phyloP scores from a whole-genome alignment of 352 stramenopile species.

The Globisporangium heterothallicum region DNA sequence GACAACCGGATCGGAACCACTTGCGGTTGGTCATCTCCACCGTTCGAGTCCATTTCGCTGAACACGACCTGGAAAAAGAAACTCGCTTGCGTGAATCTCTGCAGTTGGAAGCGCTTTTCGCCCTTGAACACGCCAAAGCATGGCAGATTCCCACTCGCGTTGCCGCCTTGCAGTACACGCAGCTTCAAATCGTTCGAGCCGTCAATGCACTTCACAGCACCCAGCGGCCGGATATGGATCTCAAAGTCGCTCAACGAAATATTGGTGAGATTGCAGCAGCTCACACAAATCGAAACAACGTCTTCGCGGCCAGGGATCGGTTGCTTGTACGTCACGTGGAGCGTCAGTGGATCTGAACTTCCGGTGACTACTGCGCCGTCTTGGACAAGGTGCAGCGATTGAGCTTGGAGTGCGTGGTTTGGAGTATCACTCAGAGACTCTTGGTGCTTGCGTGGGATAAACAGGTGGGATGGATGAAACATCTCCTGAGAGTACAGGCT shows the following conservation, averaged over 20 bases:
- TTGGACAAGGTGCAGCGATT: not conserved
- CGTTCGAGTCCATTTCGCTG: constrained; percentile 20
- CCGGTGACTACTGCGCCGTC: constrained; percentile 36
- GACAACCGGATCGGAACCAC: constrained; percentile 15
- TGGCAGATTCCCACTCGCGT: constrained; percentile 32
- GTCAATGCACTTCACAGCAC: constrained; percentile 48
- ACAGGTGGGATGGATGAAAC: constrained; percentile 35
- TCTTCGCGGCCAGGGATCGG: constrained; percentile 35
- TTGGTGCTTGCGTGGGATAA: constrained; percentile 20
- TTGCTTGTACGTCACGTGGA: constrained; percentile 57
- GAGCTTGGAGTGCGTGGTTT: not conserved
- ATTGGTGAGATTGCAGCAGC: constrained; percentile 65
- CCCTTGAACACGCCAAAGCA: constrained; percentile 57
- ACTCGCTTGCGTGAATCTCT: constrained; percentile 38
- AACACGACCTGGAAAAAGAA: constrained; percentile 69
- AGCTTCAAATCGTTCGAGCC: constrained; percentile 52
- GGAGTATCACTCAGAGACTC: not conserved
- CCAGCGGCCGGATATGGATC: constrained; percentile 46
- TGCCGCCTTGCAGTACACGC: constrained; percentile 33
- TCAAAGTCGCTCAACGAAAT: constrained; percentile 58
- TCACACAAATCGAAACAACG: constrained; percentile 39
- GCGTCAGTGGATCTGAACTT: constrained; percentile 48
- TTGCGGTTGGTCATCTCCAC: constrained; percentile 18
- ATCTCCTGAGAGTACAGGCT: constrained; percentile 24
- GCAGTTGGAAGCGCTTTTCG: constrained; percentile 64